phyloP scores from a whole-genome alignment of 2,329 filamentous ascomycete species.

The Coniella lustricola region DNA sequence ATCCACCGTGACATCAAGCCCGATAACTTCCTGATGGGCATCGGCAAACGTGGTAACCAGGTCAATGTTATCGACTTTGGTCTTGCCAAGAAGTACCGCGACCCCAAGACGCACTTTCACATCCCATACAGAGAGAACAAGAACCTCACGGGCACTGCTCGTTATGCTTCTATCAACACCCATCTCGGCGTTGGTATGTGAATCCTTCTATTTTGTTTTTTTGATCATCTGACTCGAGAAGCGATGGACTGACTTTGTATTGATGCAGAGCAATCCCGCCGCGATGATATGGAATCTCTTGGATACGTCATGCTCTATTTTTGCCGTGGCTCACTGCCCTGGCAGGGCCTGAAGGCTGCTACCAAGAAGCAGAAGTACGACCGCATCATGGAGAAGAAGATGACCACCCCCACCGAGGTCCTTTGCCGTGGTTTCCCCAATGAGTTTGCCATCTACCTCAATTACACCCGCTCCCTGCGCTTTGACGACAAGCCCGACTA shows the following conservation, averaged over 20 bases:
- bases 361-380: constrained; percentile 99
- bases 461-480: constrained; percentile 96
- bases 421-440: constrained; percentile 99
- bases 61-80: constrained; percentile 99
- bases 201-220: neutral
- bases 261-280: constrained; percentile 82
- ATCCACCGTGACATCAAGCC: constrained; percentile 99
- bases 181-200: constrained; percentile 82
- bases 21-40: constrained; percentile 99
- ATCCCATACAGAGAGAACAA: constrained; percentile 99
- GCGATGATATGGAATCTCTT: constrained; percentile 98
- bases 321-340: constrained; percentile 95
- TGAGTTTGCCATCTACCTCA: constrained; percentile 98
- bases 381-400: constrained; percentile 99
- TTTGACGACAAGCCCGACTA: constrained; percentile 99
- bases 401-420: constrained; percentile 97
- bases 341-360: constrained; percentile 97
- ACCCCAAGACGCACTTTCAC: constrained; percentile 99
- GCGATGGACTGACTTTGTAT: constrained; percentile 23
- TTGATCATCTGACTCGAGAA: neutral
- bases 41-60: constrained; percentile 98
- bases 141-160: constrained; percentile 97
- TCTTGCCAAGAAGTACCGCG: constrained; percentile 98
- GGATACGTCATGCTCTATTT: constrained; percentile 99
- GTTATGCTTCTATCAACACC: constrained; percentile 98